A percentile compares a stretch with the other conserved stretches of the same genome.
These are phyloP conservation scores for Podila clonocystis DNA, from an alignment of 192 early-diverging fungal genomes.

Conservation along the genomic window DNA sequence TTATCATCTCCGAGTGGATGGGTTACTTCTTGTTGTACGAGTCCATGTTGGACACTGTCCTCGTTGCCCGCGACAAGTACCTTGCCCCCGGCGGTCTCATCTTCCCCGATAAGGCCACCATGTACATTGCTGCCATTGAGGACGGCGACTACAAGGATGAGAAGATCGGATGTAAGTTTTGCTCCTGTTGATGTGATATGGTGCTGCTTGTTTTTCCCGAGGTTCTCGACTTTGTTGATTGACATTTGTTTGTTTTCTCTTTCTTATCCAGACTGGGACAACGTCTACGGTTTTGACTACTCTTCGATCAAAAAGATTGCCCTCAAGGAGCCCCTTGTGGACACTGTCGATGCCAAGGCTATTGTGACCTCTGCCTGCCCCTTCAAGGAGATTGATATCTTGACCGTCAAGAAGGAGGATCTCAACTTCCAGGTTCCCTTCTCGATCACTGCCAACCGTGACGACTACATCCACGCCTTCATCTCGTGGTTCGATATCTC, in stretches of 20 bases:
- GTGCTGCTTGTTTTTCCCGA: neutral
- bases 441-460: constrained; percentile 66
- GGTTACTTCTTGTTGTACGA: constrained; percentile 92
- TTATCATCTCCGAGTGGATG: constrained; percentile 95
- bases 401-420: constrained; percentile 69
- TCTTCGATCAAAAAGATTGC: constrained; percentile 81
- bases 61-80: constrained; percentile 85
- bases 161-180: constrained; percentile 61
- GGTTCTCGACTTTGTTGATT: neutral
- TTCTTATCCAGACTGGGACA: constrained; percentile 75
- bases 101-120: constrained; percentile 77
- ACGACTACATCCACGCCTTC: constrained; percentile 78
- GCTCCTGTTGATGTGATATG: neutral
- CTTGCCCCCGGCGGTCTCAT: constrained; percentile 67
- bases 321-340: constrained; percentile 83
- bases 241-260: neutral
- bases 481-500: constrained; percentile 95
- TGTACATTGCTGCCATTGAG: constrained; percentile 78
- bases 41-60: constrained; percentile 91
- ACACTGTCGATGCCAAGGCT: constrained; percentile 72
- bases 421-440: constrained; percentile 83
- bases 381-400: constrained; percentile 80
- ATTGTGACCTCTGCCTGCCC: constrained; percentile 74
- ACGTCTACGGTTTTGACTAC: constrained; percentile 97
- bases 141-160: constrained; percentile 86